Evolutionary conservation across 768 basidiomycete genomes (phyloP).

Genomic region (Daedaleopsis sinensis): DNA sequence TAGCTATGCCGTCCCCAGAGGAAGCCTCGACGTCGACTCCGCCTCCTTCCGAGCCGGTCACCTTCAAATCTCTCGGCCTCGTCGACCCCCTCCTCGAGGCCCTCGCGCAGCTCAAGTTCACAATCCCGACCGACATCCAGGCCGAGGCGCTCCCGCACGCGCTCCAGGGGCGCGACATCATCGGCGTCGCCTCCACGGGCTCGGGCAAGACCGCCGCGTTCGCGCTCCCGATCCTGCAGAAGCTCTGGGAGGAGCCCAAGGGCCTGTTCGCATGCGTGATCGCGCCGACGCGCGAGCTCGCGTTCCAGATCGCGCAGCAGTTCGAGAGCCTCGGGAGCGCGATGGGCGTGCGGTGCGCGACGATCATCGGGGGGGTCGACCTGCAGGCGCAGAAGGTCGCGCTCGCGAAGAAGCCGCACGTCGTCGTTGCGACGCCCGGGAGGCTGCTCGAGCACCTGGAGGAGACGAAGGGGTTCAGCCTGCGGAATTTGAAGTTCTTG

Average conservation of each 20-base stretch:
- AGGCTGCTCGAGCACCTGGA: conserved; percentile 92
- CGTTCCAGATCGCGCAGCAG: conserved; percentile 97
- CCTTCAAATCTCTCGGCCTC: conserved; percentile 85
- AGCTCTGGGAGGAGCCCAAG: conserved; percentile 93
- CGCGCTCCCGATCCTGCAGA: conserved; percentile 93
- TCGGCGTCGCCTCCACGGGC: conserved; percentile 97
- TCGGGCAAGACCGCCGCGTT: conserved; percentile 99
- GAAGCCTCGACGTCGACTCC: conserved; percentile 54
- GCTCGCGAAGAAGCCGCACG: conserved; percentile 90
- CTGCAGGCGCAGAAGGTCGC: conserved; percentile 89
- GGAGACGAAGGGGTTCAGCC: conserved; percentile 94
- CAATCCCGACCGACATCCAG: conserved; percentile 90
- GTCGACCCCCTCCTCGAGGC: conserved; percentile 90
- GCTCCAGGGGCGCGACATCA: conserved; percentile 90
- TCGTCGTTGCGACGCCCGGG: conserved; percentile 95
- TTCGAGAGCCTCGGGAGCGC: conserved; percentile 89
- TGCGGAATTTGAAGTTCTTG: conserved; percentile 84
- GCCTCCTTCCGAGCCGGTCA: conserved; percentile 37
- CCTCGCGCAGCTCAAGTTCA: conserved; percentile 80
- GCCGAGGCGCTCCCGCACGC: conserved; percentile 83
- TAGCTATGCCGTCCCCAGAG: conserved; percentile 62
- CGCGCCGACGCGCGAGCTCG: conserved; percentile 97
- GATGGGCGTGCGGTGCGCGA: conserved; percentile 90
- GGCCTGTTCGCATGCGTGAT: conserved; percentile 92
- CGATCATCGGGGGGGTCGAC: conserved; percentile 96